These are phyloP conservation scores for Yarrowia porcina DNA, from an alignment of 805 yeast species.

Conservation along the genomic window DNA sequence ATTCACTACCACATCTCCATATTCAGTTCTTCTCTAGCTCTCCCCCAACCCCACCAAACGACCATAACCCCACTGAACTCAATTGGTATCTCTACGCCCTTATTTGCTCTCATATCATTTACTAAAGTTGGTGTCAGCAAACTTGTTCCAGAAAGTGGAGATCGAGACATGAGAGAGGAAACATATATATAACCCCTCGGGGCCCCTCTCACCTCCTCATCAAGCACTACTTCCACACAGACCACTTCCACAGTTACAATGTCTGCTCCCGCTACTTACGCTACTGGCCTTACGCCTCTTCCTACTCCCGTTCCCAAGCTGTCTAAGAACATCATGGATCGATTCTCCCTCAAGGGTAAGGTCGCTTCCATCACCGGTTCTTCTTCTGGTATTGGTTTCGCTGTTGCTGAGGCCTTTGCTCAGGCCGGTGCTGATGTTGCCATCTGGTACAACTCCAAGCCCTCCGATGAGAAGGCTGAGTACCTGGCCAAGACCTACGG, in stretches of 20 bases:
- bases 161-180: neutral
- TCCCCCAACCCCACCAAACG: no score
- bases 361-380: constrained; percentile 85
- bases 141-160: neutral
- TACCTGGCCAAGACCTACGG: constrained; percentile 56
- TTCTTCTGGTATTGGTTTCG: constrained; percentile 79
- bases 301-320: constrained; percentile 56
- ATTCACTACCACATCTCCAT: no score
- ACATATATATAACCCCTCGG: neutral
- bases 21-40: no score
- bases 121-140: neutral
- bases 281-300: constrained; percentile 42
- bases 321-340: constrained; percentile 54
- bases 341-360: constrained; percentile 77
- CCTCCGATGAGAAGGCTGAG: constrained; percentile 64
- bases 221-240: neutral
- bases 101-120: neutral
- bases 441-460: constrained; percentile 60
- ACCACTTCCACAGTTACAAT: constrained; percentile 10
- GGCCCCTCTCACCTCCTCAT: neutral
- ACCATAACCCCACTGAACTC: no score
- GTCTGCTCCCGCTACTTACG: constrained; percentile 33
- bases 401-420: constrained; percentile 76
- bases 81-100: neutral
- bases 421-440: constrained; percentile 87